Base-by-base conservation (phyloP, 1,284 basidiomycete species). In the Cryptococcus sp. region DNA sequence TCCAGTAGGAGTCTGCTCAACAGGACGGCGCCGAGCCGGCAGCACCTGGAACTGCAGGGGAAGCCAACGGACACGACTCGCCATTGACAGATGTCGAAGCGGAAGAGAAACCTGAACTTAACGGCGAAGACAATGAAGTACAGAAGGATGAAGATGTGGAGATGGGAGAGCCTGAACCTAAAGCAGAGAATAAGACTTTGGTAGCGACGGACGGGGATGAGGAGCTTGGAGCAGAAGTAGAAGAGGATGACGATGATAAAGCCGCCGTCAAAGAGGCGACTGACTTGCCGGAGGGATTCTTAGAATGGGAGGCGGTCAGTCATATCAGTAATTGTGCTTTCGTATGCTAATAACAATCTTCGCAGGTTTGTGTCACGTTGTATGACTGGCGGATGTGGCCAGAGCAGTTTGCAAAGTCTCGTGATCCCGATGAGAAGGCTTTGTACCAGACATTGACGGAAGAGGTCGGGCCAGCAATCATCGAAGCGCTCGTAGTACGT, bases 331-430 rank as follows among this genome's bases (percentile, higher is more conserved):
- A 11, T 5, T 10, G 13, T 4, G 1, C 2, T 39, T 11, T 17
- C 26, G 5, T 16, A 19, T 20, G 15, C 43, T 48, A 7, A 52
- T 45, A 44, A 34, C n/a, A 29, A 37, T 16, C 54, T 41, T 41
- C 16, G 15, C 64, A 81, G 79, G 75, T 83, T 41, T 82, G 80
- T 62, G 74, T 81, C n/a, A 80, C 78, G 0, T 70, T 80, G 7
- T 74, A 75, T 49, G 80, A 81, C 37, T 82, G 82, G 82, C 67
- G 78, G 49, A 74, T 73, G 3, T 81, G 81, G 55, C 75, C 79
- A 1, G 74, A 76, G 19, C 76, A 78, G 52, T 83, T 82, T 47
- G 78, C 77, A 13, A 73, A 71, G 29, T 80, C 81, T 5, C 73
- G 75, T 25, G 75, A 84, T 58, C 72, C 75, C 2, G 80, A 82